These are phyloP conservation scores for Myxozyma mucilagina DNA, from an alignment of 805 yeast genomes.

Conservation along the genomic window DNA sequence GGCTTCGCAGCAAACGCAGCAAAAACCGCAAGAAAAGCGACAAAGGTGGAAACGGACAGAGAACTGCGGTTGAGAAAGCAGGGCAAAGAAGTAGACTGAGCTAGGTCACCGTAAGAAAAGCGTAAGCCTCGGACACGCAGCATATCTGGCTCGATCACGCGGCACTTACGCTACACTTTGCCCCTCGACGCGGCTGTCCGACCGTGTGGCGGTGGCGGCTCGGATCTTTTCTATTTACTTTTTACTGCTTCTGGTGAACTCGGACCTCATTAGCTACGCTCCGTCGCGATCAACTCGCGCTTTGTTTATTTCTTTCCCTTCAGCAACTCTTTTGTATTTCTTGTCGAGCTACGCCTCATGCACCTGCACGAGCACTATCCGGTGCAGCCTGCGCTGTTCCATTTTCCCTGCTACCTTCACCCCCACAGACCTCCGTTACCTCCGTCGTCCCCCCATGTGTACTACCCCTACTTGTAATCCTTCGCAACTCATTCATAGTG, in stretches of 20 bases:
- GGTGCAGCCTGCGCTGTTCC: neutral
- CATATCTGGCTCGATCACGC: neutral
- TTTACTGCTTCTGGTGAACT: neutral
- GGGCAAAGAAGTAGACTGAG: neutral
- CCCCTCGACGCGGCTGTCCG: neutral
- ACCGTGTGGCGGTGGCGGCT: neutral
- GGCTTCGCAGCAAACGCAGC: neutral
- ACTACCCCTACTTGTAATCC: slow-evolving; percentile 12
- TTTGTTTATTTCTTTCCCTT: neutral
- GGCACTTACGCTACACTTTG: neutral
- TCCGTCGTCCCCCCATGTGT: neutral
- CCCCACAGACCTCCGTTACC: neutral
- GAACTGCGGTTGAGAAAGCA: neutral
- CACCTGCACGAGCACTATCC: neutral
- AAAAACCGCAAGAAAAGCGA: neutral
- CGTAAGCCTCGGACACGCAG: neutral
- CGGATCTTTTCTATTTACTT: neutral
- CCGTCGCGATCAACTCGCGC: too few relatives aligned
- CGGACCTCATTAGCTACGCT: too few relatives aligned
- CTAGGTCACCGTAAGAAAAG: neutral
- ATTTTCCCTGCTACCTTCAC: neutral
- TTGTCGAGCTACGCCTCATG: neutral
- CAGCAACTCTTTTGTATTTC: neutral
- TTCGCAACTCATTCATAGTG: slow-evolving; percentile 11
- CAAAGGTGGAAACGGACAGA: neutral